Percentiles rank a stretch among this genome's conserved stretches.
Evolutionary conservation across 2,329 filamentous ascomycete genomes (phyloP).

Genomic region (Cercospora janseana): DNA sequence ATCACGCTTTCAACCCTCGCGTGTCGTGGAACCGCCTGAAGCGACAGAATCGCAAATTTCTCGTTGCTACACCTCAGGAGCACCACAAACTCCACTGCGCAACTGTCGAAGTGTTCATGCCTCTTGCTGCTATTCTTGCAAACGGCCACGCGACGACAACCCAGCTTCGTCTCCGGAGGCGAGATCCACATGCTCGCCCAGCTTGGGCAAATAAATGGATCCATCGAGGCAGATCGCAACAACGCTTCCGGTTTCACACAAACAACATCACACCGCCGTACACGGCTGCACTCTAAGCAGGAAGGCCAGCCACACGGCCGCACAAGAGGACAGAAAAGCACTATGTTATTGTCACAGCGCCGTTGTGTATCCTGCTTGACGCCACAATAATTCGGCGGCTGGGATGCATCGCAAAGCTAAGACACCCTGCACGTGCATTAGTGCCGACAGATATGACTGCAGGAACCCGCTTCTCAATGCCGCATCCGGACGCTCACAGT

Average conservation of each 20-base stretch:
- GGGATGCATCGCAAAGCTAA: conserved; percentile 7
- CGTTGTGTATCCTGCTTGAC: conserved; percentile 10
- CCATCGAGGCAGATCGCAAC: not conserved
- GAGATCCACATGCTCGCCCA: conserved; percentile 13
- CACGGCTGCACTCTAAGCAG: not conserved
- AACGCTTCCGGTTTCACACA: conserved; percentile 3
- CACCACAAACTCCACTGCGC: too few species aligned
- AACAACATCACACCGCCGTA: conserved; percentile 3
- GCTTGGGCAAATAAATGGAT: not conserved
- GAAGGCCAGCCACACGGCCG: conserved; percentile 10
- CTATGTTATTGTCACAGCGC: conserved; percentile 8
- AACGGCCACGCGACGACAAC: not conserved
- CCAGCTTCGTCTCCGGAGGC: not conserved
- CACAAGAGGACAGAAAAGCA: not conserved
- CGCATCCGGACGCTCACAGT: conserved; percentile 20
- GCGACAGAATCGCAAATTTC: too few species aligned
- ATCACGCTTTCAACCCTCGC: too few species aligned
- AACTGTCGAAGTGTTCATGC: too few species aligned
- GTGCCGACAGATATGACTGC: conserved; percentile 17
- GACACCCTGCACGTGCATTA: conserved; percentile 20
- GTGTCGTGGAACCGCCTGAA: too few species aligned
- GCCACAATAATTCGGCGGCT: conserved; percentile 18
- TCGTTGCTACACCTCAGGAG: too few species aligned
- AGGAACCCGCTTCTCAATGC: conserved; percentile 24
- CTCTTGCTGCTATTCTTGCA: conserved; percentile 6